Conservation (phyloP, 78 protist genomes). For the Dictyostelium citrinum region DNA sequence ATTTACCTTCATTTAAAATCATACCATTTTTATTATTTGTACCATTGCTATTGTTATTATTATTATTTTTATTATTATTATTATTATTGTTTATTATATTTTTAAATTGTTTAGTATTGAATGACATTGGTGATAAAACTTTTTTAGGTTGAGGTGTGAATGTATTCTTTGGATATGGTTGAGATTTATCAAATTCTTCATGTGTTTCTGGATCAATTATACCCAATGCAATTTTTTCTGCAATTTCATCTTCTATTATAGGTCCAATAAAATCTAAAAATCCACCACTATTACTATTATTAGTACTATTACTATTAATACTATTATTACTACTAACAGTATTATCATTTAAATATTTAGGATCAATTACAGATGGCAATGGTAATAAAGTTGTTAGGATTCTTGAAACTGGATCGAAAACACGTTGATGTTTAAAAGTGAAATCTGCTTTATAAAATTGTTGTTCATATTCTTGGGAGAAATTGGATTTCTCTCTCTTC, state of each 20-base stretch:
- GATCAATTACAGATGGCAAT: neutral
- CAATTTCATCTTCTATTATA: conserved; percentile 20
- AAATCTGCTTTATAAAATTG: conserved; percentile 75
- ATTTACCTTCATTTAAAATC: conserved; percentile 1
- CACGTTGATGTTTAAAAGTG: conserved; percentile 87
- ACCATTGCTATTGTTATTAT: neutral
- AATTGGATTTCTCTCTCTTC: neutral
- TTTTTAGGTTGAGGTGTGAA: conserved; percentile 50
- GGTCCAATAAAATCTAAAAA: conserved; percentile 40
- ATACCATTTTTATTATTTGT: neutral
- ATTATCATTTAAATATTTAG: neutral
- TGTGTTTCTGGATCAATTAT: conserved; percentile 27
- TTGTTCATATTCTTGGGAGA: conserved; percentile 74
- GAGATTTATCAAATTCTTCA: conserved; percentile 1
- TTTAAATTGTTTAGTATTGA: neutral
- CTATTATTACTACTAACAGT: neutral
- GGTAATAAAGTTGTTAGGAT: conserved; percentile 33
- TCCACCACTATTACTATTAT: neutral
- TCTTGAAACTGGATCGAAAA: conserved; percentile 78
- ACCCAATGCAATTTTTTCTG: conserved; percentile 32
- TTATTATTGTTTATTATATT: neutral
- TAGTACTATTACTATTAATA: too few relatives aligned
- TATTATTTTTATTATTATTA: neutral
- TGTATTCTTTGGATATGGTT: neutral
- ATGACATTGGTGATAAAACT: neutral